Percentiles rank a stretch among this genome's conserved stretches.
These are phyloP conservation scores for Pyrus communis DNA, from an alignment of 306 rosid genomes.

Conservation along the genomic window DNA sequence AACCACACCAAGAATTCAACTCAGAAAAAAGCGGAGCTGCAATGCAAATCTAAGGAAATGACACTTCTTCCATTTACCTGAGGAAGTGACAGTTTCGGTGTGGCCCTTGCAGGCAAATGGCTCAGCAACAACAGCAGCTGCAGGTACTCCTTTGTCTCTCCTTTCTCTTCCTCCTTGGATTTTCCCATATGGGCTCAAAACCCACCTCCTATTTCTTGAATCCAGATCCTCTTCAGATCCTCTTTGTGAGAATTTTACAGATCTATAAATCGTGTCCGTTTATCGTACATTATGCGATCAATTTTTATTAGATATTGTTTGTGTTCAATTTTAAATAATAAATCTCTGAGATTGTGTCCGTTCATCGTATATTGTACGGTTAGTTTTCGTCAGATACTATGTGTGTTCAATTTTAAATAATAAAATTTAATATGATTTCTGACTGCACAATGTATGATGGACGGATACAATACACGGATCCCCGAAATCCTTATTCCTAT, in stretches of 20 bases:
- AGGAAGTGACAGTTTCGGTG: neutral
- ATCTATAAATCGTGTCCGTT: fast-evolving
- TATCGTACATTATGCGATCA: too few species aligned
- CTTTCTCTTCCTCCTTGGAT: constrained; percentile 22
- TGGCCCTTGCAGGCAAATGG: constrained; percentile 31
- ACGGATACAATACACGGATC: too few species aligned
- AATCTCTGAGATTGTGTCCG: too few species aligned
- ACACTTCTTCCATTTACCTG: constrained; percentile 22
- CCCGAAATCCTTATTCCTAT: too few species aligned
- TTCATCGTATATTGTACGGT: too few species aligned
- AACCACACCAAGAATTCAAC: neutral
- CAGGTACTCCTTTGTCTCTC: constrained; percentile 37
- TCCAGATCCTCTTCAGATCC: fast-evolving
- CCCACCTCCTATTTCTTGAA: neutral
- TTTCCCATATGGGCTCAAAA: constrained; percentile 23
- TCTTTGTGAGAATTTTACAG: fast-evolving
- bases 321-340: too few species aligned
- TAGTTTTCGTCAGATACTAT: too few species aligned
- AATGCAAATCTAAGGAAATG: constrained; percentile 21
- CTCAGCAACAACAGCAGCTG: constrained; percentile 29
- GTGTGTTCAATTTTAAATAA: too few species aligned
- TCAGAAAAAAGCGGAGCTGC: neutral
- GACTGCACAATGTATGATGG: too few species aligned
- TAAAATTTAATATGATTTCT: too few species aligned
- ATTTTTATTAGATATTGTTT: too few species aligned